Percentiles rank a stretch among this genome's conserved stretches.
Evolutionary conservation across 805 yeast genomes (phyloP).

Genomic region (Maudiozyma serrabonitensis): DNA sequence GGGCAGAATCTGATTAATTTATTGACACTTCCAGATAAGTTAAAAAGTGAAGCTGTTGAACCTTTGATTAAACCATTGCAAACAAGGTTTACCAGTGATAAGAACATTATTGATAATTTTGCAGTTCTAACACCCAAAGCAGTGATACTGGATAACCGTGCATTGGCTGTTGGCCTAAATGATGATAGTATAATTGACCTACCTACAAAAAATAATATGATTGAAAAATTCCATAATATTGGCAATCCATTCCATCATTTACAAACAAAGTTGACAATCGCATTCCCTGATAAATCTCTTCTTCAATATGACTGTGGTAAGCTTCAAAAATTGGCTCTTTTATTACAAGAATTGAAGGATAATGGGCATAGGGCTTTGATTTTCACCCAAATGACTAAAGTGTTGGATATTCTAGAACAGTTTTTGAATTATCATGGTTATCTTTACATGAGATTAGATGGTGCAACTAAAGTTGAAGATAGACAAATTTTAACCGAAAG

Average conservation of each 20-base stretch:
- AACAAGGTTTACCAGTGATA: slow-evolving; percentile 33
- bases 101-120: slow-evolving; percentile 54
- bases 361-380: slow-evolving; percentile 91
- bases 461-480: slow-evolving; percentile 95
- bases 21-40: slow-evolving; percentile 24
- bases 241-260: slow-evolving; percentile 62
- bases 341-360: slow-evolving; percentile 67
- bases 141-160: slow-evolving; percentile 63
- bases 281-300: slow-evolving; percentile 90
- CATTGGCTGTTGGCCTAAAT: slow-evolving; percentile 24
- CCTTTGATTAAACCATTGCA: slow-evolving; percentile 35
- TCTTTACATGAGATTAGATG: slow-evolving; percentile 89
- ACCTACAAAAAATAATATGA: slow-evolving; percentile 22
- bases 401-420: slow-evolving; percentile 84
- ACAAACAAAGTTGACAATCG: slow-evolving; percentile 81
- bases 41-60: slow-evolving; percentile 9
- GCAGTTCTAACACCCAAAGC: slow-evolving; percentile 85
- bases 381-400: slow-evolving; percentile 97
- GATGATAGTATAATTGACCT: slow-evolving; percentile 17
- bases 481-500: slow-evolving; percentile 89
- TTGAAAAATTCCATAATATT: slow-evolving; percentile 9
- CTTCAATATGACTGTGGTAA: slow-evolving; percentile 96
- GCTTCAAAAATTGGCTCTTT: slow-evolving; percentile 68
- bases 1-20: slow-evolving; percentile 48
- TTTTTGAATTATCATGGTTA: slow-evolving; percentile 92